A percentile compares a stretch with the other conserved stretches of the same genome.
Evolutionary conservation across 257 asterid genomes (phyloP).

Genomic region (Scutellaria minor): DNA sequence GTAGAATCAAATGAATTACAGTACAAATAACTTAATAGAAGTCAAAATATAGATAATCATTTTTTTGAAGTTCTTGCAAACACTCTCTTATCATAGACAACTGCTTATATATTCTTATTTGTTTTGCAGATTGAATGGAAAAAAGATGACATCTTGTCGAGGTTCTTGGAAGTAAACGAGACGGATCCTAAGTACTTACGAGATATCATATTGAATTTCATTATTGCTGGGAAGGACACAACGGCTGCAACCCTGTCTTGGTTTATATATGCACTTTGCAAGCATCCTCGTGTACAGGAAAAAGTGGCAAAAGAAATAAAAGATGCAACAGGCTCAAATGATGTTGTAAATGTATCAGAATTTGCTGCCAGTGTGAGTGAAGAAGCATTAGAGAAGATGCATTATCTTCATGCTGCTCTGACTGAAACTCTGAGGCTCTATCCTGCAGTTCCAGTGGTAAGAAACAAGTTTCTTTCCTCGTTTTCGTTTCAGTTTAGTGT

Average conservation of each 20-base stretch:
- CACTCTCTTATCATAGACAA: neutral
- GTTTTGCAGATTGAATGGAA: slow-evolving; percentile 43
- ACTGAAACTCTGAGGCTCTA: slow-evolving; percentile 68
- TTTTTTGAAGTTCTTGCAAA: too few species aligned
- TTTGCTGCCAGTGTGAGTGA: slow-evolving; percentile 48
- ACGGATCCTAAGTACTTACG: slow-evolving; percentile 53
- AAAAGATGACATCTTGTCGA: slow-evolving; percentile 63
- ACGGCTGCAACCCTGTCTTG: slow-evolving; percentile 57
- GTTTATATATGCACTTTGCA: slow-evolving; percentile 60
- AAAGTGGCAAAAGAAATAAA: slow-evolving; percentile 50
- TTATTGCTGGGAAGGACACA: slow-evolving; percentile 66
- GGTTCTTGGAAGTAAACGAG: slow-evolving; percentile 49
- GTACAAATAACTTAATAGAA: too few species aligned
- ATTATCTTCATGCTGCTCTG: slow-evolving; percentile 61
- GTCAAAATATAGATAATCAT: too few species aligned
- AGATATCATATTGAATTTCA: slow-evolving; percentile 62
- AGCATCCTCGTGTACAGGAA: slow-evolving; percentile 60
- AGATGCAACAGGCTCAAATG: slow-evolving; percentile 34
- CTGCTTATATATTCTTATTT: slow-evolving; percentile 7
- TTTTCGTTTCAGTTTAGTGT: too few species aligned
- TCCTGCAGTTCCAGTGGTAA: slow-evolving; percentile 77
- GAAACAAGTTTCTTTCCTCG: neutral
- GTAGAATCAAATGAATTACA: too few species aligned
- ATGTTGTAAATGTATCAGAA: slow-evolving; percentile 34
- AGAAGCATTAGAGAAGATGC: slow-evolving; percentile 60